Percentiles rank a stretch among this genome's conserved stretches.
These are phyloP conservation scores for Fusarium succisae DNA, from an alignment of 2,329 filamentous ascomycete genomes.

Conservation along the genomic window DNA sequence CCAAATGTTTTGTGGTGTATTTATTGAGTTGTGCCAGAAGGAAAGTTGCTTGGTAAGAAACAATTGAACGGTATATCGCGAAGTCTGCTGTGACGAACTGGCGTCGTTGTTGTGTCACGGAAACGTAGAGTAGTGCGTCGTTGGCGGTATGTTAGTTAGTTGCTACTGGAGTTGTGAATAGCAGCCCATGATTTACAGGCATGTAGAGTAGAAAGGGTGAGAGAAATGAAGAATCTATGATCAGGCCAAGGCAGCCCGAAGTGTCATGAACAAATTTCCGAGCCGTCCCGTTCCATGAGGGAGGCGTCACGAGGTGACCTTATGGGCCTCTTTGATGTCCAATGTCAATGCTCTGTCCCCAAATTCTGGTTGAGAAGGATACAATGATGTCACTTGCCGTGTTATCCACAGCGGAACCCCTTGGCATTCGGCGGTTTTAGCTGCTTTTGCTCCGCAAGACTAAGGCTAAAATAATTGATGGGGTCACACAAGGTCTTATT, in stretches of 20 bases:
- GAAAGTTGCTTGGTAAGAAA: neutral
- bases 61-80: neutral
- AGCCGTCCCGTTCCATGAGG: neutral
- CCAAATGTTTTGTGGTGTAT: neutral
- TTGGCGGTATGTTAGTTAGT: neutral
- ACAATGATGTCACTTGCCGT: slow-evolving; percentile 34
- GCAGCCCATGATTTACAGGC: neutral
- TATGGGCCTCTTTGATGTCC: neutral
- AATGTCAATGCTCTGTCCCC: slow-evolving; percentile 6
- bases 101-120: slow-evolving; percentile 10
- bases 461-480: slow-evolving; percentile 2
- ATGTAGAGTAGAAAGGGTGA: neutral
- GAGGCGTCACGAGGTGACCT: slow-evolving; percentile 6
- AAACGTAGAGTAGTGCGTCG: neutral
- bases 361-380: slow-evolving; percentile 13
- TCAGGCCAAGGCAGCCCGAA: neutral
- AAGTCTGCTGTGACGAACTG: neutral
- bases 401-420: slow-evolving; percentile 12
- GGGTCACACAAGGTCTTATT: neutral
- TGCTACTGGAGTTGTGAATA: neutral
- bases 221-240: neutral
- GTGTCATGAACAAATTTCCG: slow-evolving; percentile 3
- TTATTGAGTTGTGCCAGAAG: neutral
- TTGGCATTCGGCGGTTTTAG: slow-evolving; percentile 18
- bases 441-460: slow-evolving; percentile 8